phyloP scores from a whole-genome alignment of 2,329 filamentous ascomycete species.

The Raffaelea arxii region DNA sequence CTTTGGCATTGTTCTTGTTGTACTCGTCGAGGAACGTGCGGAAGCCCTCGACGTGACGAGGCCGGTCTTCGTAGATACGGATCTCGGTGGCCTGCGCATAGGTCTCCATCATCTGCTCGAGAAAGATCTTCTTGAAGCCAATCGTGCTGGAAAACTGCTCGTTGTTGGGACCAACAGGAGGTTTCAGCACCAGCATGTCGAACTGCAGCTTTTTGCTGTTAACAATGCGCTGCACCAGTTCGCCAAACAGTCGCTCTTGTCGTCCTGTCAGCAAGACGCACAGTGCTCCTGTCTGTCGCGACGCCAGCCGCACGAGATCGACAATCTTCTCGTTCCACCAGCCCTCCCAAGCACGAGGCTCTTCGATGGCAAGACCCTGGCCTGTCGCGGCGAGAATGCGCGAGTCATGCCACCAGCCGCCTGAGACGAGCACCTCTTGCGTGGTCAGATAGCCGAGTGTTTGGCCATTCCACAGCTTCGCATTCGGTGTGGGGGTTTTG shows the following conservation, averaged over 20 bases:
- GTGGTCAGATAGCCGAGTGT: slow-evolving; percentile 70
- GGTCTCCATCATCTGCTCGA: slow-evolving; percentile 73
- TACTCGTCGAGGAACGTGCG: slow-evolving; percentile 73
- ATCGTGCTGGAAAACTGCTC: slow-evolving; percentile 76
- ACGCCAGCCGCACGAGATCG: slow-evolving; percentile 69
- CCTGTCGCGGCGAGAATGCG: slow-evolving; percentile 80
- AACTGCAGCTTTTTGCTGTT: slow-evolving; percentile 71
- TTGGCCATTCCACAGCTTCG: slow-evolving; percentile 70
- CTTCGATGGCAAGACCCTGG: slow-evolving; percentile 71
- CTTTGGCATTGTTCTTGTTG: slow-evolving; percentile 37
- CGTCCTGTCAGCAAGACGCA: slow-evolving; percentile 83
- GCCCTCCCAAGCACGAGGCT: slow-evolving; percentile 73
- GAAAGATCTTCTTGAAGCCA: slow-evolving; percentile 82
- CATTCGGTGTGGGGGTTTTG: slow-evolving; percentile 80
- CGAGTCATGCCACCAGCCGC: slow-evolving; percentile 96
- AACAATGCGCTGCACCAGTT: slow-evolving; percentile 73
- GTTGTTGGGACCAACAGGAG: slow-evolving; percentile 67
- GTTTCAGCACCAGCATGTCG: slow-evolving; percentile 82
- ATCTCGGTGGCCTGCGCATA: slow-evolving; percentile 79
- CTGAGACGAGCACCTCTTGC: slow-evolving; percentile 67
- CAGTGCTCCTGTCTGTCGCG: slow-evolving; percentile 74
- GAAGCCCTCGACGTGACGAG: slow-evolving; percentile 67
- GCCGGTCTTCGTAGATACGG: slow-evolving; percentile 59
- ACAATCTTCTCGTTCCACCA: slow-evolving; percentile 96
- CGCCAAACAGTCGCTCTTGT: slow-evolving; percentile 64